phyloP scores from a whole-genome alignment of 345 rosid species.

The Rhodamnia rubescens region DNA sequence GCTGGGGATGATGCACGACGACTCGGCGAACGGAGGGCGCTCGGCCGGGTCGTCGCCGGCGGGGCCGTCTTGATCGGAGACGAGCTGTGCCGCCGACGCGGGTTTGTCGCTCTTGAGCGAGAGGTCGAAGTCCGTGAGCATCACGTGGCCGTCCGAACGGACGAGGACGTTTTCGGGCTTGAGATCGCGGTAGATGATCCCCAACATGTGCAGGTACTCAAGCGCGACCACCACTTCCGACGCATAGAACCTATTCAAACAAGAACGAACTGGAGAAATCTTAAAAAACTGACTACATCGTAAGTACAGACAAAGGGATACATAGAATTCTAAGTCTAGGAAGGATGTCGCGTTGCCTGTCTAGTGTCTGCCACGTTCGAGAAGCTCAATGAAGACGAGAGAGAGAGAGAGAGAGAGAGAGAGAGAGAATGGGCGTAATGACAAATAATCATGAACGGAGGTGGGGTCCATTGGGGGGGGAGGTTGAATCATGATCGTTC shows the following conservation, averaged over 20 bases:
- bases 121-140: constrained; percentile 65
- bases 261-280: not conserved
- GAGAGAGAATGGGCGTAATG: not conserved
- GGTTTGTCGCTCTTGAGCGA: constrained; percentile 37
- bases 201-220: constrained; percentile 63
- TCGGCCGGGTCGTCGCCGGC: not conserved
- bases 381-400: not conserved
- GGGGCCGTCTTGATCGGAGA: constrained; percentile 12
- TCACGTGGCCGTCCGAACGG: constrained; percentile 53
- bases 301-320: not conserved
- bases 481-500: not conserved
- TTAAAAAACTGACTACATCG: no score
- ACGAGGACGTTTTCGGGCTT: constrained; percentile 61
- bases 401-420: not conserved
- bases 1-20: constrained; percentile 47
- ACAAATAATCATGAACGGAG: not conserved
- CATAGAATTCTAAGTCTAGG: not conserved
- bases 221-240: constrained; percentile 44
- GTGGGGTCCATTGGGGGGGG: not conserved
- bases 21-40: constrained; percentile 7
- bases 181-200: constrained; percentile 49
- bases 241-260: constrained; percentile 33
- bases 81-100: constrained; percentile 25
- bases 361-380: not conserved
- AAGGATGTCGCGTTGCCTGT: not conserved